Percentiles rank a stretch among this genome's conserved stretches.
These are phyloP conservation scores for Candida argentea DNA, from an alignment of 805 yeast species.

Conservation along the genomic window DNA sequence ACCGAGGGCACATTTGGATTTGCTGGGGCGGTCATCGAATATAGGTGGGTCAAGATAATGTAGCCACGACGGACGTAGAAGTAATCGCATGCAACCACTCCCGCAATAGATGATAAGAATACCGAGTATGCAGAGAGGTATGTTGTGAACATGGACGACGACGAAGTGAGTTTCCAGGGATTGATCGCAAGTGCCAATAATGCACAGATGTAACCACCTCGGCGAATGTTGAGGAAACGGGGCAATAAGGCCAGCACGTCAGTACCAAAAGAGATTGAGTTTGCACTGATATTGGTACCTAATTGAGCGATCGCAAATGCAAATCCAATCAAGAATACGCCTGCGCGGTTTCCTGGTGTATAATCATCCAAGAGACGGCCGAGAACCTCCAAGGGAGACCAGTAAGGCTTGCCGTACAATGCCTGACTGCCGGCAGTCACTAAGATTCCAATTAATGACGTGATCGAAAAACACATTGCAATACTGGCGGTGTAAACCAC, in stretches of 20 bases:
- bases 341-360: conserved; percentile 58
- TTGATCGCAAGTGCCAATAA: conserved; percentile 58
- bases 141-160: conserved; percentile 67
- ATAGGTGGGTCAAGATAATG: conserved; percentile 54
- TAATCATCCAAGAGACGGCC: conserved; percentile 43
- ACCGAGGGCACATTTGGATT: conserved; percentile 17
- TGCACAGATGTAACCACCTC: conserved; percentile 78
- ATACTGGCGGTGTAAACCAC: conserved; percentile 46
- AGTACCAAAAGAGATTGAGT: conserved; percentile 63
- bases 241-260: conserved; percentile 62
- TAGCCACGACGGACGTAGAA: conserved; percentile 63
- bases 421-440: conserved; percentile 70
- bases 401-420: conserved; percentile 58
- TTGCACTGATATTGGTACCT: conserved; percentile 69
- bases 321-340: conserved; percentile 64
- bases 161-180: conserved; percentile 73
- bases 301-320: conserved; percentile 69
- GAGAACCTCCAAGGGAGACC: conserved; percentile 81
- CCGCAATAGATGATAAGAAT: conserved; percentile 76
- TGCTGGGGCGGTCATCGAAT: conserved; percentile 33
- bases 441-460: conserved; percentile 76
- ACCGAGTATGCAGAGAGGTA: conserved; percentile 75
- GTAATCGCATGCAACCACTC: conserved; percentile 63
- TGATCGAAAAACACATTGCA: conserved; percentile 69
- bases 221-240: conserved; percentile 56